These are phyloP conservation scores for Coniochaeta pulveracea DNA, from an alignment of 2,329 filamentous ascomycete species.

Conservation along the genomic window DNA sequence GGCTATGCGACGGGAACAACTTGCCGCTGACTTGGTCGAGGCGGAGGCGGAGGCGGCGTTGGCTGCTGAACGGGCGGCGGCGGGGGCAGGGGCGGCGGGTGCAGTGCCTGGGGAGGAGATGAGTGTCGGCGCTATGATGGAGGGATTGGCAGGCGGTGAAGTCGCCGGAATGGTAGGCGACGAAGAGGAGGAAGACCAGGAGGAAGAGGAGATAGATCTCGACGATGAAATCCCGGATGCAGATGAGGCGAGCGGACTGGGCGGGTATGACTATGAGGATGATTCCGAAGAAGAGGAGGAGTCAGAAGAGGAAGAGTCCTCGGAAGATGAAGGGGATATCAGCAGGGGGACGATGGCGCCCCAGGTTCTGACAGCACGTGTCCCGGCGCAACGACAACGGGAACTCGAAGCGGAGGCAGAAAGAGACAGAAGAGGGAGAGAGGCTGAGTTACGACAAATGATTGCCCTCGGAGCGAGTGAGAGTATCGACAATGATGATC, in stretches of 20 bases:
- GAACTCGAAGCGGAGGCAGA: conserved; percentile 37
- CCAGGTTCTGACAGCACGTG: no score
- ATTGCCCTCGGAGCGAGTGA: conserved; percentile 33
- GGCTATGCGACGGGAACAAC: conserved; percentile 57
- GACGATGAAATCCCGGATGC: conserved; percentile 67
- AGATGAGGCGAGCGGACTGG: conserved; percentile 24
- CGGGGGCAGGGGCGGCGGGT: conserved; percentile 25
- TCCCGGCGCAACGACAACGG: conserved; percentile 19
- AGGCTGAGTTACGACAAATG: conserved; percentile 52
- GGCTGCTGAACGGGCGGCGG: conserved; percentile 19
- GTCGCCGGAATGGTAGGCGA: conserved; percentile 16
- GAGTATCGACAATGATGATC: conserved; percentile 29
- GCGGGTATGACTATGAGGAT: conserved; percentile 37
- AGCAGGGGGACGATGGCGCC: conserved; percentile 29
- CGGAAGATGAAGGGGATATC: conserved; percentile 23
- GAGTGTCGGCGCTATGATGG: no score
- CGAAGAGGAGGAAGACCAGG: conserved; percentile 30
- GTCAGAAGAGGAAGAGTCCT: conserved; percentile 24
- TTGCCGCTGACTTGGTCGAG: conserved; percentile 65
- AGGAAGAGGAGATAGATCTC: conserved; percentile 43
- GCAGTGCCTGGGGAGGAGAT: no score
- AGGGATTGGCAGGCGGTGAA: conserved; percentile 20
- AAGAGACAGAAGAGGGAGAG: conserved; percentile 37
- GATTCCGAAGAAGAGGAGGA: conserved; percentile 27
- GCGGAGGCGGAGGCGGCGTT: conserved; percentile 36